Evolutionary conservation across 2,329 filamentous ascomycete genomes (phyloP).

Genomic region (Microcyclosporella mali): DNA sequence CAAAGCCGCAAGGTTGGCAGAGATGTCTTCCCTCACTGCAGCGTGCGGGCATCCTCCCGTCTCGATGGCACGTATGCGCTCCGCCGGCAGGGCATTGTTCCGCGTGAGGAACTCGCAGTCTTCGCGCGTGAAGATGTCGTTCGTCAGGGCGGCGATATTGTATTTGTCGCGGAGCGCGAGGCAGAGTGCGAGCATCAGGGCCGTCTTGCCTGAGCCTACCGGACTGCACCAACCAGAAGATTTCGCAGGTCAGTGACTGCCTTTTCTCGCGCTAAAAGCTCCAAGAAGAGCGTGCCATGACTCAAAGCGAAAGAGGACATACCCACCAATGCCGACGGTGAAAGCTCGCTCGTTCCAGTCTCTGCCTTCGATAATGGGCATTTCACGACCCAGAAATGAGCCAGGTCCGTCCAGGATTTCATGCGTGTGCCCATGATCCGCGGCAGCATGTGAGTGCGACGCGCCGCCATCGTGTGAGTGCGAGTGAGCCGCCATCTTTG

Average conservation of each 20-base stretch:
- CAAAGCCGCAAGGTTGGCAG: constrained; percentile 83
- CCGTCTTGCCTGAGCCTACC: constrained; percentile 94
- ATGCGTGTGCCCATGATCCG: constrained; percentile 87
- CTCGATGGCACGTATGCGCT: constrained; percentile 90
- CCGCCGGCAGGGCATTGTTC: constrained; percentile 72
- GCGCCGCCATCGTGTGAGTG: constrained; percentile 47
- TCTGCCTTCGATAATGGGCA: constrained; percentile 84
- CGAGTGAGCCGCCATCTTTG: constrained; percentile 18
- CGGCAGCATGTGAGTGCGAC: constrained; percentile 36
- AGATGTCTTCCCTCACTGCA: constrained; percentile 94
- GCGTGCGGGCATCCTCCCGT: constrained; percentile 96
- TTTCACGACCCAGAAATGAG: constrained; percentile 81
- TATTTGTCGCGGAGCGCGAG: constrained; percentile 71
- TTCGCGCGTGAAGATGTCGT: constrained; percentile 97
- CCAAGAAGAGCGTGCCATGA: no score
- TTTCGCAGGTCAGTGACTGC: no score
- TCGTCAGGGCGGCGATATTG: constrained; percentile 91
- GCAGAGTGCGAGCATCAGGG: constrained; percentile 91
- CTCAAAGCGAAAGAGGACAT: no score
- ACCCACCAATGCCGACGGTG: constrained; percentile 97
- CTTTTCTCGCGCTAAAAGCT: no score
- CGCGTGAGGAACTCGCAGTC: constrained; percentile 95
- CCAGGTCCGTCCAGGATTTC: constrained; percentile 93
- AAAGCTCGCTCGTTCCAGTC: constrained; percentile 87
- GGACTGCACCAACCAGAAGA: constrained; percentile 55